Base-by-base conservation (phyloP, 139 green algal genomes). In the Chlamydomonas sp. region DNA sequence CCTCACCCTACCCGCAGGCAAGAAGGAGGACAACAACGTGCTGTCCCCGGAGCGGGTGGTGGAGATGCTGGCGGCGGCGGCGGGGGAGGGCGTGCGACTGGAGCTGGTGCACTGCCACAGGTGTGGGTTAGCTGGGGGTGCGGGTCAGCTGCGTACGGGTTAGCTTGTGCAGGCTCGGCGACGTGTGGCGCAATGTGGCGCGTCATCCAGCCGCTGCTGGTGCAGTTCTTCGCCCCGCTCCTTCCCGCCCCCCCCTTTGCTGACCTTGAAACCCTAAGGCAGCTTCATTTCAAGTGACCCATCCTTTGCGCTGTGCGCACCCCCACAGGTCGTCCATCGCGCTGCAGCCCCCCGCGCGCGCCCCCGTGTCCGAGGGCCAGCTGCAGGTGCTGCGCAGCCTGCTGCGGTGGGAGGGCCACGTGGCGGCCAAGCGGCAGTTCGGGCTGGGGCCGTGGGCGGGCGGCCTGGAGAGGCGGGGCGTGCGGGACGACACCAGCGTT, bases 61-160 rank as follows among this genome's bases (percentile, higher is more conserved):
- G 63, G 59, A 67, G 18, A 94, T 94, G 91, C 81, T 94, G 66
- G 74, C 74, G 14, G 31, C 77, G 17, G 86, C 83, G 5, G 12
- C 82, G 31, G 86, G 81, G 31, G 49, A 31, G 9, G 80, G 67
- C 6, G 58, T 67, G 2, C 4, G 20, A 60, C 82, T 87, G 82
- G 59, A 72, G 18, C 82, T 87, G 69, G 74, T 93, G 68, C 88
- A 92, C 82, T 61, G 77, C 62, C 91, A 92, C 81, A 84, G 88
- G 67, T 79, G 63, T 18, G 89, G 4, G 17, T 2, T 17, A 16
- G 78, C 3, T 20, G 5, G 73, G 9, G 73, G 69, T 4, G 14
- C 69, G n/a, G 20, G 73, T n/a, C n/a, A n/a, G n/a, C n/a, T n/a
- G 73, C 7, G 12, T 76, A 16, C 14, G 69, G 69, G 12, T 76